A percentile compares a stretch with the other conserved stretches of the same genome.
Evolutionary conservation across 371 early-diverging fungal species (phyloP).

Genomic region (Mortierella sp.): DNA sequence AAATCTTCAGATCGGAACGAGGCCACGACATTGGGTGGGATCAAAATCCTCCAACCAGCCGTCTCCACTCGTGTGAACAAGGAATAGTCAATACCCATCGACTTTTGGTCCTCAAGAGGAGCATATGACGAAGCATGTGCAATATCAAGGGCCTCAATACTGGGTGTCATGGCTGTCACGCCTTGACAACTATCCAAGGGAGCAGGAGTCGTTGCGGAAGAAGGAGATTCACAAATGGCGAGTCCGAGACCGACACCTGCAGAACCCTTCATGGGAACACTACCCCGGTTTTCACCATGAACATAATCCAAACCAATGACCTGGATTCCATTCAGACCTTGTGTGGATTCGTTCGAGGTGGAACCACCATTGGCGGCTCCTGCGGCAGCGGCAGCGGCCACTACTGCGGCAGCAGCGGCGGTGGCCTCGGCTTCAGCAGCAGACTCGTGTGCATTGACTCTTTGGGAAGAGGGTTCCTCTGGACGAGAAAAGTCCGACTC

Average conservation of each 20-base stretch:
- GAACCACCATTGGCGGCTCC: neutral
- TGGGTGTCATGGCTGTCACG: neutral
- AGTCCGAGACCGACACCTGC: slow-evolving; percentile 10
- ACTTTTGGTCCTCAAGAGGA: slow-evolving; percentile 25
- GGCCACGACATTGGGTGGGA: slow-evolving; percentile 36
- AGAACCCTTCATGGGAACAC: no score
- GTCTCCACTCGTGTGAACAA: slow-evolving; percentile 38
- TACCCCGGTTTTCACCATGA: slow-evolving; percentile 2
- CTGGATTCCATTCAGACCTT: slow-evolving; percentile 5
- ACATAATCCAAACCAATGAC: slow-evolving; percentile 30
- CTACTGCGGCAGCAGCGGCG: slow-evolving; percentile 10
- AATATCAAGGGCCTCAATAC: slow-evolving; percentile 25
- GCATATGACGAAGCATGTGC: slow-evolving; percentile 26
- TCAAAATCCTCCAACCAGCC: slow-evolving; percentile 39
- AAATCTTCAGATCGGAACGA: slow-evolving; percentile 34
- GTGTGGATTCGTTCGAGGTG: neutral
- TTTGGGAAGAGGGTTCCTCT: no score
- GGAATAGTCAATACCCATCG: slow-evolving; percentile 31
- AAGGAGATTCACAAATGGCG: no score
- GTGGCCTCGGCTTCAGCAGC: neutral
- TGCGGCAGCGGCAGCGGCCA: slow-evolving; percentile 14
- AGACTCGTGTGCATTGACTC: no score
- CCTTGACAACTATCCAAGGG: no score
- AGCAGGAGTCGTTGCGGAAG: no score
- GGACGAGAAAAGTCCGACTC: no score